Evolutionary conservation across 768 basidiomycete species (phyloP).

Genomic region (Auriscalpium microsporum): DNA sequence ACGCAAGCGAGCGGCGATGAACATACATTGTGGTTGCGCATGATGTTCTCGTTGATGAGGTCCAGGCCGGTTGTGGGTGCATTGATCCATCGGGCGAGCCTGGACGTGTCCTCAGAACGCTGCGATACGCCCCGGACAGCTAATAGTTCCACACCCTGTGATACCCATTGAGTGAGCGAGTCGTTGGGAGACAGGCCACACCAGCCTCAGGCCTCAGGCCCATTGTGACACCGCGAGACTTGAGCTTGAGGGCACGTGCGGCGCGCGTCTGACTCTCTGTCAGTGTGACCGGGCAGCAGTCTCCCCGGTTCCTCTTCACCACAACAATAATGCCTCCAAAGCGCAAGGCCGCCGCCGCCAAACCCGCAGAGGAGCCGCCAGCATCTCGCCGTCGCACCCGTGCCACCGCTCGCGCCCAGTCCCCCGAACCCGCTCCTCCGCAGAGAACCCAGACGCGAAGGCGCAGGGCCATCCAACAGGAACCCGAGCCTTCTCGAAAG

Average conservation of each 20-base stretch:
- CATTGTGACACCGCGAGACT: background rate
- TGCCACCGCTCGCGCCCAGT: background rate
- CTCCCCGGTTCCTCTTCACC: background rate
- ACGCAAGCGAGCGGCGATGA: constrained; percentile 7
- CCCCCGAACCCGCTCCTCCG: too few species aligned
- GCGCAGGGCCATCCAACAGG: too few species aligned
- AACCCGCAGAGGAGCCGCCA: constrained; percentile 10
- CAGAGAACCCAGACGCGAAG: too few species aligned
- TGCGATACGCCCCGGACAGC: too few species aligned
- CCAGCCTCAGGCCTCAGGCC: too few species aligned
- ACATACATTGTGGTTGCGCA: constrained; percentile 59
- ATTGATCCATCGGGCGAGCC: constrained; percentile 76
- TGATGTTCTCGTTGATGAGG: constrained; percentile 60
- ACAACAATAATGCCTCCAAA: constrained; percentile 23
- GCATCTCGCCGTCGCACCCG: constrained; percentile 15
- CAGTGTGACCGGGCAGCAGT: background rate
- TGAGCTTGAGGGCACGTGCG: background rate
- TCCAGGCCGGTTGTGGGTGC: constrained; percentile 67
- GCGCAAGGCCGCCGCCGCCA: constrained; percentile 19
- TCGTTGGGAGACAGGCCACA: background rate
- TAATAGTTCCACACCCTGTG: constrained; percentile 8
- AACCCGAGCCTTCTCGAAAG: too few species aligned
- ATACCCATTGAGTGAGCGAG: constrained; percentile 10
- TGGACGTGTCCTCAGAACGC: constrained; percentile 17
- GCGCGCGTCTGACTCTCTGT: background rate